These are phyloP conservation scores for Mycena rebaudengoi DNA, from an alignment of 768 basidiomycete genomes.

Conservation along the genomic window DNA sequence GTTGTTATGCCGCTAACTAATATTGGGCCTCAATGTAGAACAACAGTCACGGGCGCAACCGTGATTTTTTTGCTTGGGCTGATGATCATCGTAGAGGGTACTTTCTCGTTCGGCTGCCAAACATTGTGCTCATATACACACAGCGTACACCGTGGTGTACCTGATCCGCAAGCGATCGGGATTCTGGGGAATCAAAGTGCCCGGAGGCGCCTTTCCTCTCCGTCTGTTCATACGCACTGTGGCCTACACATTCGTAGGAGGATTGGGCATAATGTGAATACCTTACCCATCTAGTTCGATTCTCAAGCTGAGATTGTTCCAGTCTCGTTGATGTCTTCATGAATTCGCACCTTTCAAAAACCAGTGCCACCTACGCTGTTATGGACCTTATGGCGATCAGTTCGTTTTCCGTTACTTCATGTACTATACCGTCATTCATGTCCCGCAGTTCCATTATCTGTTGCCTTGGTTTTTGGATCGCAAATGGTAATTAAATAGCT, in stretches of 20 bases:
- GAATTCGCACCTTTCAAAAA: not conserved
- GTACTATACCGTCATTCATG: not conserved
- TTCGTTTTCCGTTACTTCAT: not conserved
- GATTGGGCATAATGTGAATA: constrained; percentile 12
- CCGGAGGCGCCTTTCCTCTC: constrained; percentile 5
- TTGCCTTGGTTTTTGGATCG: constrained; percentile 18
- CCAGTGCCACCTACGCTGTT: not conserved
- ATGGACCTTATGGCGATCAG: constrained; percentile 1
- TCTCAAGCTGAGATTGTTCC: not conserved
- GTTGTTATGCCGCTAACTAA: not conserved
- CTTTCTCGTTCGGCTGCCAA: not conserved
- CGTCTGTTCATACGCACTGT: constrained; percentile 14
- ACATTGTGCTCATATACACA: constrained; percentile 31
- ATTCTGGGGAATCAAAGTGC: not conserved
- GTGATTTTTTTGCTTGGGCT: not conserved
- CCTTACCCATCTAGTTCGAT: not conserved
- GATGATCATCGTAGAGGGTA: constrained; percentile 1
- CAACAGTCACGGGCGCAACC: not conserved
- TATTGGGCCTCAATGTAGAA: not conserved
- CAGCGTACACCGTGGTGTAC: constrained; percentile 14
- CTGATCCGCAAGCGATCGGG: constrained; percentile 1
- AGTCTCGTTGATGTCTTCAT: not conserved
- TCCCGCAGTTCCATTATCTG: constrained; percentile 7
- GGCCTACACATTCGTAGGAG: constrained; percentile 10
- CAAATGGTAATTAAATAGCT: constrained; percentile 1